Percentiles rank a stretch among this genome's conserved stretches.
Conservation (phyloP, 495 filamentous ascomycete genomes). For the Lasiosphaeris hirsuta region DNA sequence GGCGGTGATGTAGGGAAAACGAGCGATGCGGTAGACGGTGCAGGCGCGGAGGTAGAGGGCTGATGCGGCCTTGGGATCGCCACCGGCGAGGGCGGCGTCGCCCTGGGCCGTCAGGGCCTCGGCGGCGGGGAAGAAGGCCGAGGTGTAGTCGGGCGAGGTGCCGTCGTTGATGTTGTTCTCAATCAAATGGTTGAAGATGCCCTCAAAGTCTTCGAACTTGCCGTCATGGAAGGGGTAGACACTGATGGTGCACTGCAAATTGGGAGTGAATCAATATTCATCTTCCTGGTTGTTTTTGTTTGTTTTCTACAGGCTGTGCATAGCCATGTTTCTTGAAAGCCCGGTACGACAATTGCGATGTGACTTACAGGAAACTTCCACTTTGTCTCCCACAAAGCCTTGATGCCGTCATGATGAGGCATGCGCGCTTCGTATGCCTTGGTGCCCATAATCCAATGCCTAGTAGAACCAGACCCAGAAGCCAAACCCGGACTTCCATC, state of each 20-base stretch:
- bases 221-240: slow-evolving; percentile 82
- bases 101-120: slow-evolving; percentile 50
- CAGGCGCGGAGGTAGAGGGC: slow-evolving; percentile 67
- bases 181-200: slow-evolving; percentile 65
- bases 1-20: slow-evolving; percentile 66
- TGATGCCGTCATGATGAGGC: slow-evolving; percentile 67
- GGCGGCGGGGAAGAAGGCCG: slow-evolving; percentile 58
- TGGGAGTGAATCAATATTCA: slow-evolving; percentile 2
- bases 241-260: slow-evolving; percentile 52
- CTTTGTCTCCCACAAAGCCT: slow-evolving; percentile 75
- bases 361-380: slow-evolving; percentile 64
- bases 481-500: not conserved
- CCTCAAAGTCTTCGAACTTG: slow-evolving; percentile 64
- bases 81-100: slow-evolving; percentile 41
- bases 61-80: slow-evolving; percentile 49
- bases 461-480: not conserved
- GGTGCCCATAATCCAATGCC: slow-evolving; percentile 36
- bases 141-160: slow-evolving; percentile 60
- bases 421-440: slow-evolving; percentile 43
- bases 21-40: slow-evolving; percentile 67
- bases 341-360: too few relatives aligned
- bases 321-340: not conserved
- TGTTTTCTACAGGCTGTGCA: not conserved
- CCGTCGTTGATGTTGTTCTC: slow-evolving; percentile 60
- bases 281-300: not conserved